Evolutionary conservation across 495 filamentous ascomycete genomes (phyloP).

Genomic region (Xylaria venustula): DNA sequence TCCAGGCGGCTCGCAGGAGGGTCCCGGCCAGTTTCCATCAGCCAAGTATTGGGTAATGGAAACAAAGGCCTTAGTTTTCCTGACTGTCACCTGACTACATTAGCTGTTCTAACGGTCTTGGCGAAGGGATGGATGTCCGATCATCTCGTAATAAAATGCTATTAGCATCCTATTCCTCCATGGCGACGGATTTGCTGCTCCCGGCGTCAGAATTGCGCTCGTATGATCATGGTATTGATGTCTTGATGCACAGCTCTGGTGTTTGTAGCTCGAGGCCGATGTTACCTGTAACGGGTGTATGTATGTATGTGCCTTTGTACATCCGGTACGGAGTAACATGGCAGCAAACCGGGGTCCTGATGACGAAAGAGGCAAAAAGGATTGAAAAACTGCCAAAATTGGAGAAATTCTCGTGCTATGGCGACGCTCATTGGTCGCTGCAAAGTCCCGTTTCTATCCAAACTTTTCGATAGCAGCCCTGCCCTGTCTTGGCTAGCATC

Average conservation of each 20-base stretch:
- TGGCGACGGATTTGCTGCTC: too few relatives aligned
- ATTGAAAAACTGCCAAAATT: constrained; percentile 4
- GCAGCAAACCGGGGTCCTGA: background rate
- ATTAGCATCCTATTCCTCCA: too few relatives aligned
- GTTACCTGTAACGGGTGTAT: too few relatives aligned
- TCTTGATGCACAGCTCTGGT: too few relatives aligned
- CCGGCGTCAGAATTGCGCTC: too few relatives aligned
- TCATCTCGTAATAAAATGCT: background rate
- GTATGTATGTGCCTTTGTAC: background rate
- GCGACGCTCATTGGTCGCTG: constrained; percentile 7
- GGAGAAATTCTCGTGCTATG: constrained; percentile 8
- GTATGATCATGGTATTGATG: too few relatives aligned
- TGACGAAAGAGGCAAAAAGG: constrained; percentile 8
- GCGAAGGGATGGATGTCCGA: background rate
- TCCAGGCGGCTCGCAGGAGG: constrained; percentile 11
- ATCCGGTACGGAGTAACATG: background rate
- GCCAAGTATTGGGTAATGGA: constrained; percentile 40
- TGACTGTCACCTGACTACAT: constrained; percentile 37
- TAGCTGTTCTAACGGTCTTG: constrained; percentile 19
- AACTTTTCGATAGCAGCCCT: constrained; percentile 2
- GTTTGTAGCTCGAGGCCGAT: too few relatives aligned
- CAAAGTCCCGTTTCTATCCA: background rate
- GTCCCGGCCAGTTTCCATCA: constrained; percentile 19
- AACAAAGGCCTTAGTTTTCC: constrained; percentile 30
- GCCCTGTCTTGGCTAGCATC: constrained; percentile 3